phyloP scores from a whole-genome alignment of 129 eudicot genomes.

The Arctium lappa region DNA sequence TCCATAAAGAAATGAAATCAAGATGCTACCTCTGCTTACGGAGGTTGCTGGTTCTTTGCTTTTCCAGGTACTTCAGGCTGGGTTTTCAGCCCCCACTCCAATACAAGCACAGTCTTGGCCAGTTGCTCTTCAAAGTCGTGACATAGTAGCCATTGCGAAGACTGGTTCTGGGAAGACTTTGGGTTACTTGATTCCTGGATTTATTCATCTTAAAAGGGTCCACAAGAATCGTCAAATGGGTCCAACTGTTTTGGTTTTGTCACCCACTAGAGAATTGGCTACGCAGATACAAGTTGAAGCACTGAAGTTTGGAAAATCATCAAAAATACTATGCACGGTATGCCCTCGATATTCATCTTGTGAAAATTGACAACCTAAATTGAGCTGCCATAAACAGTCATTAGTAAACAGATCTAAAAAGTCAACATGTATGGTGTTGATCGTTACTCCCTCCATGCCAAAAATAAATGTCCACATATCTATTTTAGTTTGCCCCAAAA shows the following conservation, averaged over 20 bases:
- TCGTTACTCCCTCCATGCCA: no score
- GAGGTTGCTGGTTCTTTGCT: constrained; percentile 41
- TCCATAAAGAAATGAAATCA: constrained; percentile 33
- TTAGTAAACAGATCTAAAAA: no score
- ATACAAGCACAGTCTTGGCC: constrained; percentile 99
- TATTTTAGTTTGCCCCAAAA: no score
- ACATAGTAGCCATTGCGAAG: constrained; percentile 93
- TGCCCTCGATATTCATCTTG: background rate
- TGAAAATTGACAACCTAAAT: background rate
- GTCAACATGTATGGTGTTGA: no score
- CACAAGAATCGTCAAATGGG: constrained; percentile 78
- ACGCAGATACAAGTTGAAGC: constrained; percentile 99
- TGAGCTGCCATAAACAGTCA: background rate
- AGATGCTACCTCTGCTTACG: constrained; percentile 35
- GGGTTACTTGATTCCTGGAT: constrained; percentile 92
- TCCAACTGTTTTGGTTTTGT: constrained; percentile 85
- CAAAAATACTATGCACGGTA: constrained; percentile 88
- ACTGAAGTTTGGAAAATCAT: constrained; percentile 78
- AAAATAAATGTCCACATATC: no score
- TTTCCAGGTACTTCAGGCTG: constrained; percentile 80
- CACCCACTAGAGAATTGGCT: constrained; percentile 96
- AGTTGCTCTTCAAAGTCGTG: constrained; percentile 86
- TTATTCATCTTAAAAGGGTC: constrained; percentile 69
- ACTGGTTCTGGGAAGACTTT: constrained; percentile 97
- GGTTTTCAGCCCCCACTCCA: constrained; percentile 90